Conservation (phyloP, 495 filamentous ascomycete species). For the Opeltia flavorubescens region DNA sequence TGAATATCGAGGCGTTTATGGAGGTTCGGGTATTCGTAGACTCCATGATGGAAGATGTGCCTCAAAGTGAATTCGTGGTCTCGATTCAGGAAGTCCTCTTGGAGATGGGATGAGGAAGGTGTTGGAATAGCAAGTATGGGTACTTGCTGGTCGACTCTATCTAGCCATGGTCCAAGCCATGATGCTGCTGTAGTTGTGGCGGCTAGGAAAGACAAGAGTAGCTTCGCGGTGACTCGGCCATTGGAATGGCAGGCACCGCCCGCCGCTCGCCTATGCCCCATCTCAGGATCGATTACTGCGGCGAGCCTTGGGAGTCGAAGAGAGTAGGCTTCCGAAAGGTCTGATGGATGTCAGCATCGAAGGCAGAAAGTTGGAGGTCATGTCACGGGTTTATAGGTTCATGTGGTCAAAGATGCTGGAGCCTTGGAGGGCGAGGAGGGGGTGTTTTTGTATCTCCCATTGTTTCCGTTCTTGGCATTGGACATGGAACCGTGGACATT, state of each 20-base stretch:
- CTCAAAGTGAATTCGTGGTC: conserved; percentile 49
- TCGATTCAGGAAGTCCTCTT: conserved; percentile 19
- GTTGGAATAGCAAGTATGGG: conserved; percentile 21
- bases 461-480: conserved; percentile 1
- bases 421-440: neutral
- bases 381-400: neutral
- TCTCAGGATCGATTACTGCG: neutral
- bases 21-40: conserved; percentile 53
- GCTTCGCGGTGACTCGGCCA: conserved; percentile 42
- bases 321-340: neutral
- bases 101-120: conserved; percentile 19
- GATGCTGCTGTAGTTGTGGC: conserved; percentile 9
- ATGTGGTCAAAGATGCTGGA: neutral
- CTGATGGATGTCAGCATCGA: neutral
- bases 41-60: conserved; percentile 85
- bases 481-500: too few species aligned
- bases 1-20: conserved; percentile 63
- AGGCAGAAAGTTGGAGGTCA: neutral
- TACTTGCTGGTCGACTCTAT: conserved; percentile 14
- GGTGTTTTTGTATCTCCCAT: neutral
- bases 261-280: neutral
- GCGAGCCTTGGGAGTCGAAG: neutral
- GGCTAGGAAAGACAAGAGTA: conserved; percentile 51
- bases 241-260: conserved; percentile 21
- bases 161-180: conserved; percentile 10